A percentile compares a stretch with the other conserved stretches of the same genome.
These are phyloP conservation scores for Pleurotus platypus DNA, from an alignment of 768 basidiomycete genomes.

Conservation along the genomic window DNA sequence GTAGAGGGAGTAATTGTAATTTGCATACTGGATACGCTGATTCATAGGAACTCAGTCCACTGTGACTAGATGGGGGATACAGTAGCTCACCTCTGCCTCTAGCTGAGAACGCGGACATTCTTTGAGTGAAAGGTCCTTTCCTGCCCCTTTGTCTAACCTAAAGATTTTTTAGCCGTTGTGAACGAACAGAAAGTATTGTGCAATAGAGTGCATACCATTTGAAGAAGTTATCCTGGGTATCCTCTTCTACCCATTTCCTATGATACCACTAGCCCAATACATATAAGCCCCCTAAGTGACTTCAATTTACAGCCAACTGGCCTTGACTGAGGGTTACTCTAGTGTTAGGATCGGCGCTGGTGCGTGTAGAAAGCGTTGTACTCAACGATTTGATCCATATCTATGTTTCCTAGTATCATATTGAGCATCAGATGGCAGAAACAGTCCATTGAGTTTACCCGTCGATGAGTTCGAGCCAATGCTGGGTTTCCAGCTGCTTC, in stretches of 20 bases:
- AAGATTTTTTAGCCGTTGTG: not conserved
- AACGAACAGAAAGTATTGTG: not conserved
- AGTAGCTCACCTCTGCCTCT: slow-evolving; percentile 47
- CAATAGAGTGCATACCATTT: slow-evolving; percentile 33
- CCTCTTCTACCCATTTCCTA: slow-evolving; percentile 49
- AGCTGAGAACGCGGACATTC: slow-evolving; percentile 57
- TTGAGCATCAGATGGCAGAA: not conserved
- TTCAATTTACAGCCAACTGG: slow-evolving; percentile 9
- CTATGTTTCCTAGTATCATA: slow-evolving; percentile 44
- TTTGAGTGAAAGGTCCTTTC: slow-evolving; percentile 50
- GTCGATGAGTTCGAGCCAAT: slow-evolving; percentile 64
- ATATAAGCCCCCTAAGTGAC: too few species aligned
- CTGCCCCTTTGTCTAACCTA: slow-evolving; percentile 63
- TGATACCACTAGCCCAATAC: slow-evolving; percentile 48
- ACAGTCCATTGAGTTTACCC: slow-evolving; percentile 29
- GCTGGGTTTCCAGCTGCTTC: slow-evolving; percentile 55
- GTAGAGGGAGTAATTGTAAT: not conserved
- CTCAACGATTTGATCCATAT: slow-evolving; percentile 59
- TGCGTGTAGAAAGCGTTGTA: slow-evolving; percentile 4
- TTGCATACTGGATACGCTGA: slow-evolving; percentile 41
- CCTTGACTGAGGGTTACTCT: slow-evolving; percentile 36
- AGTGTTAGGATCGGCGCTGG: not conserved
- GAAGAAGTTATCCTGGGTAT: slow-evolving; percentile 68
- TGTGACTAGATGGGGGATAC: not conserved
- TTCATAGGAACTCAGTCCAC: not conserved